phyloP scores from a whole-genome alignment of 1,284 basidiomycete species.

The Takashimella koratensis region DNA sequence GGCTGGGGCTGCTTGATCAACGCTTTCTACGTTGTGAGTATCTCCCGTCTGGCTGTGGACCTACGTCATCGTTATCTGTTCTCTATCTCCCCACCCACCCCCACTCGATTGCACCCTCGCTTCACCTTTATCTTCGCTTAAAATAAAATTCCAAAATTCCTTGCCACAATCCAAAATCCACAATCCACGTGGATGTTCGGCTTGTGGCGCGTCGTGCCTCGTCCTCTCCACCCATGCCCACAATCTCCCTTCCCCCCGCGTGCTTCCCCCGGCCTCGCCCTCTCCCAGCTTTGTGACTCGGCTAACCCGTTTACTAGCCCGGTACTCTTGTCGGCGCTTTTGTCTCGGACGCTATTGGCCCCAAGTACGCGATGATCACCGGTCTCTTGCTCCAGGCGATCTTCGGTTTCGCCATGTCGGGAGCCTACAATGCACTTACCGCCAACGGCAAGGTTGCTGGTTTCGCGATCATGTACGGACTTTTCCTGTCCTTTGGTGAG shows the following conservation, averaged over 20 bases:
- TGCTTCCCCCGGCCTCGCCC: too few species aligned
- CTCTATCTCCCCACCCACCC: constrained; percentile 65
- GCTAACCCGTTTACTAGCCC: constrained; percentile 12
- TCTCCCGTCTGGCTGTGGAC: too few species aligned
- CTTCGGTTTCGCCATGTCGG: constrained; percentile 84
- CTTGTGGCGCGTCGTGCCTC: too few species aligned
- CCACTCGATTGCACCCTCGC: constrained; percentile 45
- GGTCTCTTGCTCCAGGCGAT: constrained; percentile 69
- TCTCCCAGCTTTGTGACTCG: too few species aligned
- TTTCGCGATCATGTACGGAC: constrained; percentile 82
- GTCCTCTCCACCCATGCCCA: too few species aligned
- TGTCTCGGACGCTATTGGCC: constrained; percentile 40
- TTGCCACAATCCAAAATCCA: too few species aligned
- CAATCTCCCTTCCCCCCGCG: too few species aligned
- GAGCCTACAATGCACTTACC: constrained; percentile 57
- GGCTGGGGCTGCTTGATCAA: constrained; percentile 50
- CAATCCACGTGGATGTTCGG: too few species aligned
- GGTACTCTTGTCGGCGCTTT: constrained; percentile 34
- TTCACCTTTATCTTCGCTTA: too few species aligned
- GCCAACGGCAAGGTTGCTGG: constrained; percentile 56
- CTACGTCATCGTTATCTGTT: too few species aligned
- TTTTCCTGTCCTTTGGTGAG: constrained; percentile 79
- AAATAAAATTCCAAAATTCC: too few species aligned
- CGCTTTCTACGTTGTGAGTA: constrained; percentile 53
- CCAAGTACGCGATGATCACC: constrained; percentile 65